Conservation (phyloP, 225 moss, liverwort and hornwort species). For the Sphagnum tenellum region DNA sequence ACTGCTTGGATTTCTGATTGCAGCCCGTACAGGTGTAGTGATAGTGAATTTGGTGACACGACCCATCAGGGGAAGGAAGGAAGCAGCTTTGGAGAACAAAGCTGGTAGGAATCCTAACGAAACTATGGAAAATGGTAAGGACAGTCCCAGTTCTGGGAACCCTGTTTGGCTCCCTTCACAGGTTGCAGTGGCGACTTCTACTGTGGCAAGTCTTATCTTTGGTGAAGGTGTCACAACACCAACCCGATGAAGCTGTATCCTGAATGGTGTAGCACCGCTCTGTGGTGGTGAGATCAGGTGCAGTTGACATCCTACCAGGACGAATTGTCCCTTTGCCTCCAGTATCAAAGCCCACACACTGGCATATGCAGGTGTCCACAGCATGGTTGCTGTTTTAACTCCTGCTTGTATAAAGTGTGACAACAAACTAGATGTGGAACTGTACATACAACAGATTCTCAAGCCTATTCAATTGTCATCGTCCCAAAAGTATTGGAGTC, state of each 20-base stretch:
- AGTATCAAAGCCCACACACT: no score
- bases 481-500: no score
- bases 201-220: constrained; percentile 67
- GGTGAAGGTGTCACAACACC: constrained; percentile 41
- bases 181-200: constrained; percentile 65
- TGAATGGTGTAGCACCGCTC: no score
- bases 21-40: constrained; percentile 75
- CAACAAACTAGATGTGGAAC: no score
- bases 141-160: constrained; percentile 27
- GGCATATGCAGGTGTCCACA: no score
- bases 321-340: no score
- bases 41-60: constrained; percentile 70
- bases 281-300: no score
- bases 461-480: no score
- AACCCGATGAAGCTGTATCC: constrained; percentile 7
- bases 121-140: constrained; percentile 23
- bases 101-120: constrained; percentile 17
- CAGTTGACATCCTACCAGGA: no score
- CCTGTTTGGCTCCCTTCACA: constrained; percentile 68
- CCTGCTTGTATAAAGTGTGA: no score
- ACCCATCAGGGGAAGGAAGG: constrained; percentile 59
- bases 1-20: constrained; percentile 71
- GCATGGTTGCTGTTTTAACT: no score
- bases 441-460: no score
- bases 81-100: constrained; percentile 18